Percentiles rank a stretch among this genome's conserved stretches.
Evolutionary conservation across 2,329 filamentous ascomycete species (phyloP).

Genomic region (Hymenoscyphus fructigenus): DNA sequence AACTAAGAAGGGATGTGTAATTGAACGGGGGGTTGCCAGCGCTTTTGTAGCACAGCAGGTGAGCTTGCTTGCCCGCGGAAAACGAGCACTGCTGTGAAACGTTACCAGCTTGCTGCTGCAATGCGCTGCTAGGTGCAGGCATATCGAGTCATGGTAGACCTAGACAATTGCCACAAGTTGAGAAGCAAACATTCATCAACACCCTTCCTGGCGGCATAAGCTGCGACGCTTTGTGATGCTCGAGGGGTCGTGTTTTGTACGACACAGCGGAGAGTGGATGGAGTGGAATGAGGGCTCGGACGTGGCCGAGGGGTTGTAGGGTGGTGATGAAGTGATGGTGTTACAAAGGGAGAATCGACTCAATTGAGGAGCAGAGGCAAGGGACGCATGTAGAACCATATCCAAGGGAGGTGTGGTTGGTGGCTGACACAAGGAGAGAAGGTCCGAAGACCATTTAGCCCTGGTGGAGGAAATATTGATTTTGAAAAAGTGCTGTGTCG

Average conservation of each 20-base stretch:
- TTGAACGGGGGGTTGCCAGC: background rate
- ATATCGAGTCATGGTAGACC: constrained; percentile 5
- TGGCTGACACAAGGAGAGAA: constrained; percentile 3
- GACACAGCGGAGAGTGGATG: background rate
- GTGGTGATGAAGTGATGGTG: background rate
- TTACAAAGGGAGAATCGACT: background rate
- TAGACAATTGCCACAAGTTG: background rate
- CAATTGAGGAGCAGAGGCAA: background rate
- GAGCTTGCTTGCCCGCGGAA: background rate
- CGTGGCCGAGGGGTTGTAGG: background rate
- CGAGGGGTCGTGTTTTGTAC: background rate
- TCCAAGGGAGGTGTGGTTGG: background rate
- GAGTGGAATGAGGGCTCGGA: background rate
- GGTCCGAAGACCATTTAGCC: background rate
- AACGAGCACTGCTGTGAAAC: background rate
- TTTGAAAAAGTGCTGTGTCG: background rate
- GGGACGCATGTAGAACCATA: constrained; percentile 4
- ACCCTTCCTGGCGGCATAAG: background rate
- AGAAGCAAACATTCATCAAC: background rate
- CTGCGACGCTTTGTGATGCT: background rate
- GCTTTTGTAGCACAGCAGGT: constrained; percentile 1
- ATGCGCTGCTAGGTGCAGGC: constrained; percentile 3
- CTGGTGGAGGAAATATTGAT: background rate
- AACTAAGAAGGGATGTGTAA: background rate
- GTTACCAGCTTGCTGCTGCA: constrained; percentile 5